phyloP scores from a whole-genome alignment of 169 alveolate genomes.

The Condylostoma magnum region DNA sequence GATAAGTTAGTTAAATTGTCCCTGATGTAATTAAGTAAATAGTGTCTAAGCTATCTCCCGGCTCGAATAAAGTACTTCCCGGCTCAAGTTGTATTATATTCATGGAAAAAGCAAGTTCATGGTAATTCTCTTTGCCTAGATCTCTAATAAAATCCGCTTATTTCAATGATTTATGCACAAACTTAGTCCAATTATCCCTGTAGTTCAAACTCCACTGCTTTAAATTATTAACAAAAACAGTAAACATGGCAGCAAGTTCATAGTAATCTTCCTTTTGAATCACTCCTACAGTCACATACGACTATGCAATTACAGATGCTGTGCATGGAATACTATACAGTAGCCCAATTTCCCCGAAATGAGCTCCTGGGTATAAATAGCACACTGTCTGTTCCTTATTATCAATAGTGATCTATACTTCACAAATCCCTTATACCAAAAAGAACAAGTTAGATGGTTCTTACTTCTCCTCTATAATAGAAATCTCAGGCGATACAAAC shows the following conservation, averaged over 20 bases:
- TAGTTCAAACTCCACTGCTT: not conserved
- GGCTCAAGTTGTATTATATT: not conserved
- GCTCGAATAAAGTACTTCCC: constrained; percentile 9
- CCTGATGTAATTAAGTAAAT: not conserved
- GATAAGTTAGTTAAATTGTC: not conserved
- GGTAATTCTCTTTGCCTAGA: not conserved
- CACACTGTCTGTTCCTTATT: constrained; percentile 5
- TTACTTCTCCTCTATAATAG: constrained; percentile 40
- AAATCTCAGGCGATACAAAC: constrained; percentile 43
- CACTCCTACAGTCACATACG: constrained; percentile 15
- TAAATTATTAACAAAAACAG: not conserved
- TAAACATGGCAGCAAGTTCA: not conserved
- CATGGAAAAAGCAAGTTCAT: constrained; percentile 16
- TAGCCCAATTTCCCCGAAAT: constrained; percentile 23
- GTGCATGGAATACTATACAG: not conserved
- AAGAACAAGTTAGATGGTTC: constrained; percentile 32
- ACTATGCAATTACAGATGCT: constrained; percentile 10
- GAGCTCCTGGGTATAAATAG: constrained; percentile 22
- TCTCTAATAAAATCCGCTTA: not conserved
- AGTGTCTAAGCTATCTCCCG: not conserved
- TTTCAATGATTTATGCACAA: not conserved
- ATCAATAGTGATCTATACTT: constrained; percentile 1
- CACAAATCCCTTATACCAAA: constrained; percentile 37
- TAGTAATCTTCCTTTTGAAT: not conserved
- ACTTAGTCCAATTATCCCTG: constrained; percentile 1